Evolutionary conservation across 2,329 filamentous ascomycete species (phyloP).

Genomic region (Phialocephala sp.): DNA sequence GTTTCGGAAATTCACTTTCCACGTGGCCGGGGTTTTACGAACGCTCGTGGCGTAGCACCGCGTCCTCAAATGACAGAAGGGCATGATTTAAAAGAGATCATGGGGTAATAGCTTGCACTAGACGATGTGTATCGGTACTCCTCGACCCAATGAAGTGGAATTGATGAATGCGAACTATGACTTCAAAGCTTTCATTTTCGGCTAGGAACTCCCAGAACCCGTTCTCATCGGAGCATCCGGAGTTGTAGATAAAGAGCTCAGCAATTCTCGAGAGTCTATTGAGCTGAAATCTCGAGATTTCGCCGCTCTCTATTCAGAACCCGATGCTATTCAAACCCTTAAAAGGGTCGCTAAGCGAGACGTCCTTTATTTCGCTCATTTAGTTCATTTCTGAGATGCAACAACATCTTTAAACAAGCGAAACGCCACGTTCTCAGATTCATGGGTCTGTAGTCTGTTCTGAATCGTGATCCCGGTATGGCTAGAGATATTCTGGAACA

Average conservation of each 20-base stretch:
- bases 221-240: neutral
- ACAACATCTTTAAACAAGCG: neutral
- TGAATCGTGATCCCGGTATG: neutral
- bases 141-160: neutral
- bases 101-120: neutral
- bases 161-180: neutral
- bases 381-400: neutral
- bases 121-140: neutral
- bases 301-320: constrained; percentile 31
- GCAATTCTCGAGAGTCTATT: neutral
- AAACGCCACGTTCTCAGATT: neutral
- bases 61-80: neutral
- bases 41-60: neutral
- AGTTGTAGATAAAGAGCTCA: neutral
- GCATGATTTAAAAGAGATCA: neutral
- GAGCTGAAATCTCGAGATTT: neutral
- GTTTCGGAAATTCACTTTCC: constrained; percentile 9
- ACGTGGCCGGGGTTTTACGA: constrained; percentile 1
- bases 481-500: neutral
- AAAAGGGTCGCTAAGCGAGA: constrained; percentile 28
- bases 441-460: neutral
- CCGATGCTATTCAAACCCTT: constrained; percentile 35
- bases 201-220: neutral
- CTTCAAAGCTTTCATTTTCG: neutral
- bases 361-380: constrained; percentile 17